Evolutionary conservation across 106 monocot species (phyloP).

Genomic region (Dendrobium nobile): DNA sequence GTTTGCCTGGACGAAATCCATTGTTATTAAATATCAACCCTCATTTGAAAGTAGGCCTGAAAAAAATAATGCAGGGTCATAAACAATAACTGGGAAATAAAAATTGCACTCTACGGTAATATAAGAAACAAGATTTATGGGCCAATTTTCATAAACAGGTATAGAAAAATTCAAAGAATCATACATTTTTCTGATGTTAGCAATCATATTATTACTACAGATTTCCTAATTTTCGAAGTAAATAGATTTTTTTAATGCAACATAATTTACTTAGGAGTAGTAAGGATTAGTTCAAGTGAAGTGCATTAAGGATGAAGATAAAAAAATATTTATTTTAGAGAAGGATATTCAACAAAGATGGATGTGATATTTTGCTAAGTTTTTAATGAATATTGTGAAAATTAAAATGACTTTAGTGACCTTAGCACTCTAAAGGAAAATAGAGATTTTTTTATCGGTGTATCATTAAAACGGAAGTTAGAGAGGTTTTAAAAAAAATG

Average conservation of each 20-base stretch:
- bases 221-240: not conserved
- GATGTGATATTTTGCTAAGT: too few relatives aligned
- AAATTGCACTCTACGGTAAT: not conserved
- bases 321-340: too few relatives aligned
- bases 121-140: not conserved
- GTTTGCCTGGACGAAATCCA: conserved; percentile 50
- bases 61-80: not conserved
- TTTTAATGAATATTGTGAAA: too few relatives aligned
- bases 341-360: too few relatives aligned
- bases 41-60: not conserved
- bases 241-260: not conserved
- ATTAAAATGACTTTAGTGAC: too few relatives aligned
- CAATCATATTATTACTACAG: not conserved
- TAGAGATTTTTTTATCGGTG: too few relatives aligned
- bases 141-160: not conserved
- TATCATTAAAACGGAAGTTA: too few relatives aligned
- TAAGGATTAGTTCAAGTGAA: too few relatives aligned
- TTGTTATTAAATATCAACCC: conserved; percentile 6
- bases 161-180: not conserved
- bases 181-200: not conserved
- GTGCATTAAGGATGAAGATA: too few relatives aligned
- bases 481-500: too few relatives aligned
- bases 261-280: not conserved
- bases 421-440: too few relatives aligned
- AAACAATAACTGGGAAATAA: not conserved